Base-by-base conservation (phyloP, 2,329 filamentous ascomycete species). In the Venturia carpophila region DNA sequence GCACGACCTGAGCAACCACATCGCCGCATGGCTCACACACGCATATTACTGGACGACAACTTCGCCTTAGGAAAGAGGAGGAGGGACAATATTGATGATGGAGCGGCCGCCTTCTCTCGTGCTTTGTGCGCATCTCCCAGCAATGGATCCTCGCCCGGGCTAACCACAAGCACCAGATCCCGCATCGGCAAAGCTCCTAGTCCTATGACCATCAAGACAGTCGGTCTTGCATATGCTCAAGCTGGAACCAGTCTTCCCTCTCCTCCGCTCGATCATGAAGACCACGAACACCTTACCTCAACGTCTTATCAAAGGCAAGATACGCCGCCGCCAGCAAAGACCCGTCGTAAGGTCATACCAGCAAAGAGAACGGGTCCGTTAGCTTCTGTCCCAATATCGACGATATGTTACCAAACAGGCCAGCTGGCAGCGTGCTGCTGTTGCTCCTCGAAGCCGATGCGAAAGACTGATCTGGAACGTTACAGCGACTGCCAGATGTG, bases 401-500 rank as follows among this genome's bases (percentile, higher is more conserved):
- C 45, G 34, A 52, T 24, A 55, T 30, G 11, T 55, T 65, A 21
- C 67, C 61, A 66, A 65, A 10, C 34, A 63, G 43, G n/a, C 6
- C 62, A 43, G 24, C 76, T 85, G 34, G 77, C 75, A 47, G 81
- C 86, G 0, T 90, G 87, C 73, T 85, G 89, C 75, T 83, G 89
- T 68, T 90, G 87, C 78, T 82, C 83, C 70, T 82, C 85, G 52
- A 82, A 82, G 64, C 87, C 87, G 1, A 86, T 80, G 63, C 84
- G 84, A 69, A 87, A 84, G 71, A 80, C 80, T 6, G 86, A 90
- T 65, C 79, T 90, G 42, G 86, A 88, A 72, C 84, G 83, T 11
- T 89, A 85, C 71, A 82, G 85, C 60, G 79, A 85, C 69, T 90
- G 87, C 72, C 77, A 83, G 68, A 80, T 83, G 17, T 90, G 87